Conservation (phyloP, 768 basidiomycete species). For the Podaxis sp. region DNA sequence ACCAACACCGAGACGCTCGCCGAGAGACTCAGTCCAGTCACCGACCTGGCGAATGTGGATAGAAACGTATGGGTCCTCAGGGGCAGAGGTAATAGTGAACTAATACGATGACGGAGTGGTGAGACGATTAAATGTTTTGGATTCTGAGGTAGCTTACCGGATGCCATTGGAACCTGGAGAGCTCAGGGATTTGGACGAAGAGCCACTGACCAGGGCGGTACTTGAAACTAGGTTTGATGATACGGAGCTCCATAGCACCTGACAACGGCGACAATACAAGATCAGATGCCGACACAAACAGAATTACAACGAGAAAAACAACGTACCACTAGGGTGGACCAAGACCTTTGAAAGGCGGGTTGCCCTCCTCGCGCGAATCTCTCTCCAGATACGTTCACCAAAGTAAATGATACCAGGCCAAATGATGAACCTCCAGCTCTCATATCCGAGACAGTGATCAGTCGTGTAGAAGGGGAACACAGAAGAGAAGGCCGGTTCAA, state of each 20-base stretch:
- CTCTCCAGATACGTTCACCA: conserved; percentile 80
- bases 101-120: conserved; percentile 24
- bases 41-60: conserved; percentile 94
- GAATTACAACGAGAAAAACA: not conserved
- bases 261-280: conserved; percentile 9
- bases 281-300: not conserved
- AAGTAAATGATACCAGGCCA: conserved; percentile 93
- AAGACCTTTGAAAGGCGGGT: conserved; percentile 85
- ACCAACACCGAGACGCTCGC: conserved; percentile 81
- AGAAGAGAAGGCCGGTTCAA: conserved; percentile 62
- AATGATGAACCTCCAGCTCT: conserved; percentile 88
- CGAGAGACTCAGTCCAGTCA: conserved; percentile 82
- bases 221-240: conserved; percentile 88
- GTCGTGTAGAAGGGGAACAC: conserved; percentile 88
- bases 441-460: conserved; percentile 87
- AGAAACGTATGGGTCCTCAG: conserved; percentile 90
- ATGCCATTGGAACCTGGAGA: conserved; percentile 89
- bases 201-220: conserved; percentile 93
- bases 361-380: conserved; percentile 73
- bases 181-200: conserved; percentile 84
- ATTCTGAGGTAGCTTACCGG: conserved; percentile 61
- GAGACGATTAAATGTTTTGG: conserved; percentile 13
- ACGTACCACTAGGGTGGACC: conserved; percentile 81
- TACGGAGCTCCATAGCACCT: conserved; percentile 93
- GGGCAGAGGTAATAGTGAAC: conserved; percentile 95